Conservation (phyloP, 306 rosid species). For the Vachellia collinsii region DNA sequence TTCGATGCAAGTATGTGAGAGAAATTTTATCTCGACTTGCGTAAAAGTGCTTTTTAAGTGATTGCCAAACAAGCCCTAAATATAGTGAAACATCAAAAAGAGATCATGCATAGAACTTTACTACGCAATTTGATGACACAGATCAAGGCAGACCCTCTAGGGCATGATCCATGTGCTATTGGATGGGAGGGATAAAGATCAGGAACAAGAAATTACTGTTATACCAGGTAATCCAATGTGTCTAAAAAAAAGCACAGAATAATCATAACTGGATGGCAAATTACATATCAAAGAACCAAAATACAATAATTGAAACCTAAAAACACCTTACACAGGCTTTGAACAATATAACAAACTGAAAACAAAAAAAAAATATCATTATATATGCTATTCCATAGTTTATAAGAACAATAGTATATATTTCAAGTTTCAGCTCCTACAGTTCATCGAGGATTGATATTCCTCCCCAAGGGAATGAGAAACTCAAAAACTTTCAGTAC, state of each 20-base stretch:
- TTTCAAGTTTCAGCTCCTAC: not conserved
- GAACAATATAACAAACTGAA: not conserved
- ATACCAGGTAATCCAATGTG: not conserved
- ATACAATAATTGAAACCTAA: not conserved
- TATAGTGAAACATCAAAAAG: not conserved
- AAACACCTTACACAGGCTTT: not conserved
- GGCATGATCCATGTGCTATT: not conserved
- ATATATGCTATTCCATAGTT: not conserved
- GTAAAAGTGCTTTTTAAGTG: too few species aligned
- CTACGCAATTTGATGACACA: not conserved
- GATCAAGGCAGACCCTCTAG: not conserved
- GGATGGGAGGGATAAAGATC: not conserved
- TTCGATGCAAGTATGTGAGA: too few species aligned
- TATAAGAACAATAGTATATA: not conserved
- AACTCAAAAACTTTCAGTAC: constrained; percentile 10
- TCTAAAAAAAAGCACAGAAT: not conserved
- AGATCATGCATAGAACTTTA: not conserved
- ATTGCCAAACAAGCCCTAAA: too few species aligned
- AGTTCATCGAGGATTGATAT: not conserved
- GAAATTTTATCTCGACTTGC: too few species aligned
- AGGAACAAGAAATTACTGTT: not conserved
- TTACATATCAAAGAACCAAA: not conserved
- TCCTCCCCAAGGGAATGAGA: not conserved
- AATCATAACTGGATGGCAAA: not conserved
- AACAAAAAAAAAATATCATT: not conserved